Conservation (phyloP, 2,329 filamentous ascomycete species). For the Aspergillus uvarum region DNA sequence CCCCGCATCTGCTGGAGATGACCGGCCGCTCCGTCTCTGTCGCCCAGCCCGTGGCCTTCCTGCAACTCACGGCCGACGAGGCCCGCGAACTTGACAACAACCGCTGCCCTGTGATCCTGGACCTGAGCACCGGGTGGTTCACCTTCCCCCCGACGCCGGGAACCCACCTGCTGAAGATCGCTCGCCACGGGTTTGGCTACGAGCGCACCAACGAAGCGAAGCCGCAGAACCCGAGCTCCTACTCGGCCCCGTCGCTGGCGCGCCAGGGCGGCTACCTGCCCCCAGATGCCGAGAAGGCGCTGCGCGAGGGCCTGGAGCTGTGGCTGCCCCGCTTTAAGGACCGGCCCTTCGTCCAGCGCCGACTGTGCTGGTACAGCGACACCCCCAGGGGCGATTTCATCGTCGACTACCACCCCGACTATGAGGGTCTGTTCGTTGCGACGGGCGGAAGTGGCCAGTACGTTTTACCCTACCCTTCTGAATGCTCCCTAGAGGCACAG, state of each 20-base stretch:
- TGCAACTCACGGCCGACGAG: slow-evolving; percentile 29
- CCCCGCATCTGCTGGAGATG: slow-evolving; percentile 72
- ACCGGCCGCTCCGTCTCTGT: slow-evolving; percentile 57
- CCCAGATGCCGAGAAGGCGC: slow-evolving; percentile 16
- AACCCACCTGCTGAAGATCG: slow-evolving; percentile 27
- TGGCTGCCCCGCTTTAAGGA: slow-evolving; percentile 22
- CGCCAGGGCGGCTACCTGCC: slow-evolving; percentile 21
- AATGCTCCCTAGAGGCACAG: not conserved
- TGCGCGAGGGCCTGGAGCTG: slow-evolving; percentile 19
- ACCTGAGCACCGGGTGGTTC: slow-evolving; percentile 30
- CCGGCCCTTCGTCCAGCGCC: slow-evolving; percentile 25
- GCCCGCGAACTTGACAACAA: slow-evolving; percentile 25
- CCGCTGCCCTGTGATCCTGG: slow-evolving; percentile 33
- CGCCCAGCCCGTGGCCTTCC: slow-evolving; percentile 26
- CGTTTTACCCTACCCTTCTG: not conserved
- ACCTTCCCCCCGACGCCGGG: slow-evolving; percentile 32
- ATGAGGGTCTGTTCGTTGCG: slow-evolving; percentile 11
- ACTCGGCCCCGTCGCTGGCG: slow-evolving; percentile 13
- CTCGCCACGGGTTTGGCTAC: slow-evolving; percentile 45
- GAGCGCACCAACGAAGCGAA: slow-evolving; percentile 27
- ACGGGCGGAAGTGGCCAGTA: slow-evolving; percentile 16
- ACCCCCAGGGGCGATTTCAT: slow-evolving; percentile 38
- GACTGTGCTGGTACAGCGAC: slow-evolving; percentile 40
- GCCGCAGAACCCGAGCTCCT: slow-evolving; percentile 20
- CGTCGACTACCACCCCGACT: slow-evolving; percentile 38